Evolutionary conservation across 257 asterid genomes (phyloP), one percentile per base, ranked within the genome.

Genomic region (Nicotiana sylvestris): DNA sequence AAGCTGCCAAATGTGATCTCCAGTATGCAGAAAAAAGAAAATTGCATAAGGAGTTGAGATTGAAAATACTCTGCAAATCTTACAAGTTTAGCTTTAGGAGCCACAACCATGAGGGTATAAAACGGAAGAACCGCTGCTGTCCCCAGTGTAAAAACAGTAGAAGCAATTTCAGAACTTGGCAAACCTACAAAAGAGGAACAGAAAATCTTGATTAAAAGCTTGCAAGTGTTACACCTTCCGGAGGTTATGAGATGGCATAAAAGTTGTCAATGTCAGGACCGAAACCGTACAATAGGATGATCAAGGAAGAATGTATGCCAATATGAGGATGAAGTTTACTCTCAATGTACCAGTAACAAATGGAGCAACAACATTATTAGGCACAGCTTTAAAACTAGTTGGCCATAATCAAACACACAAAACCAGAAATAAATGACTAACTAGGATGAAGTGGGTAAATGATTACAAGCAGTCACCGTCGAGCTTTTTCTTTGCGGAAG

Each of bases 51-150:
- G 7, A 27, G 62, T 49, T 27, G 16, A 74, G 64, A 74, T 0
- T 25, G 43, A 0, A 55, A 76, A 6, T 51, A 6, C 80, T 51
- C 9, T 1, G 46, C 33, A 65, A 21, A 87, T 91, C 80, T 88
- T 84, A 93, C 98, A 46, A 89, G 61, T 62, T 92, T 88, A 30
- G 98, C 87, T 84, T 81, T 89, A 77, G 98, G 98, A 46, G 98
- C 98, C 62, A 90, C 91, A 80, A 95, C 92, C 98, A 93, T 95
- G 80, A 89, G 84, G 25, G 97, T 88, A 77, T 95, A 95, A 87
- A 92, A 89, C 12, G 98, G 98, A 89, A 95, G 98, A 85, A 95
- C 98, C 32, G 92, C 94, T 65, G 82, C 89, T 13, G 98, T 95
- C 77, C 98, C 97, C 49, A 88, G 39, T 17, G 98, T 92, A 81